Base-by-base conservation (phyloP, 371 early-diverging fungal genomes). In the Apophysomyces variabilis region DNA sequence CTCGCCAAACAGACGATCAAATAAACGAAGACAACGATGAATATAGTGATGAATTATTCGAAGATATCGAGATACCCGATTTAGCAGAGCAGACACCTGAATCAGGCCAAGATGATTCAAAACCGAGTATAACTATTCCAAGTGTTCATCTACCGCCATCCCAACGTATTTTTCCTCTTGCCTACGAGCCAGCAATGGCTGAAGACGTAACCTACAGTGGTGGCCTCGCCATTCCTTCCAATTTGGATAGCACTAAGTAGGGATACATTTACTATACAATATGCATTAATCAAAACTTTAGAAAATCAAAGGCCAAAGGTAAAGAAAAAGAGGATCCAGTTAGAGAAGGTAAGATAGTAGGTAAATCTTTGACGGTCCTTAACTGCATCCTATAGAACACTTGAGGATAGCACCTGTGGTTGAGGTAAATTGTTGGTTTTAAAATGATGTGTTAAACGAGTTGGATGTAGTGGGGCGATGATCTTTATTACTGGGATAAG, bases 401-500 rank as follows among this genome's bases (percentile, higher is more conserved):
- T 63, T 82, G 14, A 77, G 81, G 54, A 65, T 67, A 18, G 92
- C 92, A 14, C 92, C 92, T 0, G 80, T 91, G 0, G 80, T 91
- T 7, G 85, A 85, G 38, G 79, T 79, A 77, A 44, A 56, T 26
- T 32, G 11, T n/a, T 3, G n/a, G 3, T 32, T 2, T 43, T 26
- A 14, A 37, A 38, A 57, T 14, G 44, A 58, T 54, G 1, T 2
- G 13, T 45, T 45, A 65, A 45, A 46, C 13, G 12, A 44, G 9
- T n/a, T 54, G 12, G 56, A 35, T 41, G 35, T 47, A 77, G 77
- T 91, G 87, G 82, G 92, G 86, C 4, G 83, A 87, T 0, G 92
- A 90, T 66, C 67, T 92, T 36, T 83, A 85, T n/a, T 85, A 90
- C 56, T 92, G 92, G 92, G 89, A 87, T 58, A 80, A 85, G 61